Evolutionary conservation across 805 yeast genomes (phyloP), one percentile per base, ranked within the genome.

Genomic region (Suhomyces faveliae): DNA sequence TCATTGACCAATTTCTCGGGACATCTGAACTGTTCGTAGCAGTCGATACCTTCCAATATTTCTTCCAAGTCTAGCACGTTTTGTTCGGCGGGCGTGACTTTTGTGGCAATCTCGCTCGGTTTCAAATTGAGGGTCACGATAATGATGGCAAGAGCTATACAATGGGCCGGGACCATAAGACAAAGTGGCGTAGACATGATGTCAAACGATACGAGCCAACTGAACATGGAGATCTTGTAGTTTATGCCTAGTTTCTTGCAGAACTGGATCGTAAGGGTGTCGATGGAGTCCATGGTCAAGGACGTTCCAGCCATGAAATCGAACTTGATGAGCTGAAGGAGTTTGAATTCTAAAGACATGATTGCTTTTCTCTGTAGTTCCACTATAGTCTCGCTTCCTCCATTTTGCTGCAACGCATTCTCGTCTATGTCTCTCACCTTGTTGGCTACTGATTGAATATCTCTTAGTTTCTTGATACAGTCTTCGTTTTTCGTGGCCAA

Each of bases 131-230:
- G 70, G 1, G 92, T 80, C 23, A 89, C 70, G 38, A 79, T 79
- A 39, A 89, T 64, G 23, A 81, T 76, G 3, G 89, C 86, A 45
- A 88, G 59, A 0, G 96, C 89, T 25, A 85, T 79, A 22, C 84
- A 76, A 61, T 89, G 92, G 3, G 88, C 83, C 1, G 96, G 94
- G 7, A 81, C 76, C 56, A 80, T 83, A 29, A 90, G 65, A 8
- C 82, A 75, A 13, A 85, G 72, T 30, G 87, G 88, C 2, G 95
- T 81, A 47, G 83, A 78, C 60, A 84, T 80, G 9, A 83, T 71
- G 62, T 90, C 97, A 55, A 81, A 81, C n/a, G 83, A 73, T 2
- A 89, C 74, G n/a, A 80, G 64, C 96, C 96, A 90, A 2, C 87
- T 81, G 33, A 80, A 62, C 54, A 76, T 70, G 4, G 84, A 76